Evolutionary conservation across 805 yeast genomes (phyloP), one percentile per base, ranked within the genome.

Genomic region (Wickerhamiella alocasiicola): DNA sequence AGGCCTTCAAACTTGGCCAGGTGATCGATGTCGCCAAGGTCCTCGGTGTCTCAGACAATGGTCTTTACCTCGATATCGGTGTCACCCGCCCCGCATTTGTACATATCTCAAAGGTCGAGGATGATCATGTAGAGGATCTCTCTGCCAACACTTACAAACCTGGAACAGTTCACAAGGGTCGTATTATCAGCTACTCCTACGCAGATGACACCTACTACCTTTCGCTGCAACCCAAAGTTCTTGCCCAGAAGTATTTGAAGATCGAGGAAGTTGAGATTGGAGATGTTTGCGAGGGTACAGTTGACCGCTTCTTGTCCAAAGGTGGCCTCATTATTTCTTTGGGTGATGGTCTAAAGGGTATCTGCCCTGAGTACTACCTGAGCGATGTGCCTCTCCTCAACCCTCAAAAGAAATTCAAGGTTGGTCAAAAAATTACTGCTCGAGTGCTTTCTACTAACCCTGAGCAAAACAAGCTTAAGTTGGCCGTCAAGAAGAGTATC

Each of bases 341-440:
- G 9, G 75, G 77, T 45, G 76, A 74, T 39, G 64, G 62, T 7
- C 69, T 71, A 36, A 76, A 70, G 31, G 98, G 84, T 4, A 63
- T 70, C 47, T 97, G 83, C 21, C 78, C 82, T 11, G 66, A 74
- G 20, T 55, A 64, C 19, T 95, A 88, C 52, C 72, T 91, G 59
- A 78, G 94, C 49, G 99, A 91, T 59, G 70, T 81, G 44, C 78
- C 76, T 55, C 66, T 88, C 47, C 74, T 75, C 2, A 79, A 88
- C 55, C 98, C 98, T 5, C 97, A 91, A 61, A 73, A 91, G 65
- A 83, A 84, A 54, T 88, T 78, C 68, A 82, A 81, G 60, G 75
- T 78, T 32, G 97, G 95, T 9, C 65, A 79, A 31, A 80, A 77
- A 49, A 82, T 83, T 23, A 80, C 71, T 51, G 91, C 78, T 24